phyloP scores from a whole-genome alignment of 805 yeast genomes.

The Nakazawaea siamensis region DNA sequence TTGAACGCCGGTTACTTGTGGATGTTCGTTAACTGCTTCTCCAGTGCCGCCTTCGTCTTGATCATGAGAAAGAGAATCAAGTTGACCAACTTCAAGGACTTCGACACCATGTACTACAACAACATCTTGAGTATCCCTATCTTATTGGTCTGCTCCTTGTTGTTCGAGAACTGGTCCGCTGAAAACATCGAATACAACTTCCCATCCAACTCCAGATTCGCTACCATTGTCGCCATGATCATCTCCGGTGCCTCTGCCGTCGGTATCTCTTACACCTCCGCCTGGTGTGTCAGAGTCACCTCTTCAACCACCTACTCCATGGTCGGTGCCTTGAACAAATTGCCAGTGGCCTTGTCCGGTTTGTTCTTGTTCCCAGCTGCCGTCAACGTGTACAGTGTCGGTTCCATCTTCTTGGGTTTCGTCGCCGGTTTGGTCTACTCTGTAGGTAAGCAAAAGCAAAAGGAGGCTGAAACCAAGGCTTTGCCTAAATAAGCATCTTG shows the following conservation, averaged over 20 bases:
- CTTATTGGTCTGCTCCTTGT: conserved; percentile 62
- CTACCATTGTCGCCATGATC: conserved; percentile 75
- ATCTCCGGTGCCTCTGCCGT: conserved; percentile 92
- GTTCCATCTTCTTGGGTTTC: conserved; percentile 90
- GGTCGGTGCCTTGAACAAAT: conserved; percentile 98
- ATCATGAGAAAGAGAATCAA: conserved; percentile 97
- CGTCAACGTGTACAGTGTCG: conserved; percentile 80
- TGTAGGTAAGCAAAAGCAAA: conserved; percentile 89
- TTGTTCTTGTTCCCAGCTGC: conserved; percentile 92
- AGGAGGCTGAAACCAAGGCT: conserved; percentile 30
- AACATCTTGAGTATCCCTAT: conserved; percentile 91
- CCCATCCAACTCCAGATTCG: conserved; percentile 60
- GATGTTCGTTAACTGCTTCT: conserved; percentile 93
- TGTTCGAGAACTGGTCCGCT: conserved; percentile 90
- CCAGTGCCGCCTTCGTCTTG: conserved; percentile 89
- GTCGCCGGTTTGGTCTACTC: conserved; percentile 94
- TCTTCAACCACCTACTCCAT: conserved; percentile 97
- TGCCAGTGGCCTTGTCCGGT: conserved; percentile 95
- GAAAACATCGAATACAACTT: conserved; percentile 70
- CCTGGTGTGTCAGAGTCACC: conserved; percentile 99
- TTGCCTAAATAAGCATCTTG: conserved; percentile 22
- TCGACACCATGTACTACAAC: conserved; percentile 97
- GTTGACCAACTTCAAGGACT: conserved; percentile 92
- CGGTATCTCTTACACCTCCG: conserved; percentile 97
- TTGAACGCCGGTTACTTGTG: conserved; percentile 81